Conservation (phyloP, 1,284 basidiomycete species). For the Fomes fomentarius region DNA sequence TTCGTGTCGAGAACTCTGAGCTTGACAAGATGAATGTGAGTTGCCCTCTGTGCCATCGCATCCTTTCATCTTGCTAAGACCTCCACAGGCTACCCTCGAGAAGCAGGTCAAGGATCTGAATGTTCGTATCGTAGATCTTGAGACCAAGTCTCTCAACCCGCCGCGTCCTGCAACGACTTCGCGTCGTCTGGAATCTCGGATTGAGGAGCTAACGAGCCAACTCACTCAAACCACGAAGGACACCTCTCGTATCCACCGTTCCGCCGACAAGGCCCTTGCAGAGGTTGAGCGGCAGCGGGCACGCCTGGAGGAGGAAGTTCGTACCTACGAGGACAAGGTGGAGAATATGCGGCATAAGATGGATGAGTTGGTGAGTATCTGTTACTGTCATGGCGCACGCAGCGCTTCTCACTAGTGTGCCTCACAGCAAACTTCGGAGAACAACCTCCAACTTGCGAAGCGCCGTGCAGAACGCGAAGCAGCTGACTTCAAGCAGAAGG, state of each 20-base stretch:
- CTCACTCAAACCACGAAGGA: slow-evolving; percentile 56
- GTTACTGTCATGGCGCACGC: not conserved
- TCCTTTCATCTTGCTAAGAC: too few species aligned
- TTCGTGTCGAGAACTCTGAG: slow-evolving; percentile 77
- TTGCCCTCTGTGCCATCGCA: not conserved
- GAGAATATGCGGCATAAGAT: slow-evolving; percentile 56
- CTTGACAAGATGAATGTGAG: slow-evolving; percentile 78
- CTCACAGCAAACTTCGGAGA: slow-evolving; percentile 71
- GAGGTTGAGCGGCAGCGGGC: slow-evolving; percentile 64
- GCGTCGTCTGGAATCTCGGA: slow-evolving; percentile 63
- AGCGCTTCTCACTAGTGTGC: not conserved
- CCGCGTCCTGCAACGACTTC: slow-evolving; percentile 60
- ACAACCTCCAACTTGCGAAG: slow-evolving; percentile 67
- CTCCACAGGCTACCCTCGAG: slow-evolving; percentile 70
- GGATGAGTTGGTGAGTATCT: slow-evolving; percentile 56
- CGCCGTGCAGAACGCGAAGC: slow-evolving; percentile 78
- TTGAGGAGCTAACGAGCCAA: slow-evolving; percentile 73
- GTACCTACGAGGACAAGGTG: slow-evolving; percentile 60
- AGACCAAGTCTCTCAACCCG: slow-evolving; percentile 71
- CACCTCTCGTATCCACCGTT: slow-evolving; percentile 49
- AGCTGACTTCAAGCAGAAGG: slow-evolving; percentile 70
- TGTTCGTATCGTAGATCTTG: slow-evolving; percentile 78
- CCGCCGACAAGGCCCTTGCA: slow-evolving; percentile 57
- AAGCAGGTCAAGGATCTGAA: slow-evolving; percentile 85
- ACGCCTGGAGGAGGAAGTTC: slow-evolving; percentile 69